Conservation (phyloP, 306 rosid genomes). For the Vigna radiata region DNA sequence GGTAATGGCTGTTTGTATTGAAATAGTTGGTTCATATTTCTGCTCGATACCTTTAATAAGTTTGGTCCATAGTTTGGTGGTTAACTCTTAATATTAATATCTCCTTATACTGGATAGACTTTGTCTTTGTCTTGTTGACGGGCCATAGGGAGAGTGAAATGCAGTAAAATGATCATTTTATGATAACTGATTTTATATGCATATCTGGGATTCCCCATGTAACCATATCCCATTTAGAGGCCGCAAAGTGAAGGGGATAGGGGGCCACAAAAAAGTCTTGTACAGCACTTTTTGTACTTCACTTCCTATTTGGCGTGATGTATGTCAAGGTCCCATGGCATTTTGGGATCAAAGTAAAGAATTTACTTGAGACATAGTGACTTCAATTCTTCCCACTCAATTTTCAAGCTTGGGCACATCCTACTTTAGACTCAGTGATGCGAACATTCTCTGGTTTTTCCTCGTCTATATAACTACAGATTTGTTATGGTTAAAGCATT, state of each 20-base stretch:
- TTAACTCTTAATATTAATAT: conserved; percentile 26
- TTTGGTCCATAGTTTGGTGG: conserved; percentile 10
- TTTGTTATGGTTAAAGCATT: conserved; percentile 21
- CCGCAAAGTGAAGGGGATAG: not conserved
- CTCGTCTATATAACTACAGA: conserved; percentile 16
- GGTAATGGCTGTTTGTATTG: conserved; percentile 48
- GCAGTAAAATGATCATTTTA: no score
- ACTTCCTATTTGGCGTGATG: conserved; percentile 3
- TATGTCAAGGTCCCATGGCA: not conserved
- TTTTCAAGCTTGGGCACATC: conserved; percentile 11
- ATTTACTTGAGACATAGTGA: not conserved
- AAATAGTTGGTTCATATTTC: conserved; percentile 16
- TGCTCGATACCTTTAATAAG: not conserved
- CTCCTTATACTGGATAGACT: not conserved
- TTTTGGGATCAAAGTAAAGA: conserved; percentile 1
- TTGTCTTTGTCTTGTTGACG: conserved; percentile 14
- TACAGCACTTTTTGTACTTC: not conserved
- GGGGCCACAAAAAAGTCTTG: not conserved
- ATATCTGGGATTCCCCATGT: not conserved
- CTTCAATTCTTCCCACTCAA: not conserved
- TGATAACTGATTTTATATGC: not conserved
- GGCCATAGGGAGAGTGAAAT: not conserved
- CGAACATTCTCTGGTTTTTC: conserved; percentile 18
- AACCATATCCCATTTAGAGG: not conserved
- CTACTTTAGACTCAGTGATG: conserved; percentile 15